phyloP scores from a whole-genome alignment of 1,284 basidiomycete species.

The Trichosporon sp. region DNA sequence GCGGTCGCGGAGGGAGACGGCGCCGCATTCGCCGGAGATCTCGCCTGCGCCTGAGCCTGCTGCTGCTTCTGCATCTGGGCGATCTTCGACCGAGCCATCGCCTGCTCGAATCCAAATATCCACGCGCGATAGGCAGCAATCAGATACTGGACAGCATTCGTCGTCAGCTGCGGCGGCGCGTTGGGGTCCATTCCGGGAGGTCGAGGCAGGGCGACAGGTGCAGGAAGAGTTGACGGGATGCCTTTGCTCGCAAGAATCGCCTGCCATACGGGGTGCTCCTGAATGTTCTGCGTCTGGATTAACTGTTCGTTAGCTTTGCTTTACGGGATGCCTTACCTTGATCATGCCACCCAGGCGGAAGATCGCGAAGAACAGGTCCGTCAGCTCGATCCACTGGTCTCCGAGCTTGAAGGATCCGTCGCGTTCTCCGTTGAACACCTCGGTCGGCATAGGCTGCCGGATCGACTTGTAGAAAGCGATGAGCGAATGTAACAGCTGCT shows the following conservation, averaged over 20 bases:
- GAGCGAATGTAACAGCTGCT: slow-evolving; percentile 43
- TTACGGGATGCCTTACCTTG: slow-evolving; percentile 23
- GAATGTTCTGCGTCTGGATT: slow-evolving; percentile 27
- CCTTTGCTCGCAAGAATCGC: slow-evolving; percentile 33
- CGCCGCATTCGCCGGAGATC: slow-evolving; percentile 12
- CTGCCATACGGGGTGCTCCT: slow-evolving; percentile 42
- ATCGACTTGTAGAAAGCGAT: slow-evolving; percentile 36
- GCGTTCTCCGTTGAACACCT: slow-evolving; percentile 47
- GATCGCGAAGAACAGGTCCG: slow-evolving; percentile 47
- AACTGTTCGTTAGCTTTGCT: slow-evolving; percentile 24
- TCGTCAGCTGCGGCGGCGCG: slow-evolving; percentile 36
- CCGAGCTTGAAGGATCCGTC: slow-evolving; percentile 46
- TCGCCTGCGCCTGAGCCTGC: slow-evolving; percentile 12
- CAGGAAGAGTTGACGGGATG: slow-evolving; percentile 43
- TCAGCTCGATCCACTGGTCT: slow-evolving; percentile 44
- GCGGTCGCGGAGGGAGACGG: not conserved
- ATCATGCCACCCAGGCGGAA: slow-evolving; percentile 42
- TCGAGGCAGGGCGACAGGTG: slow-evolving; percentile 38
- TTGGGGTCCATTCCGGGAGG: slow-evolving; percentile 33
- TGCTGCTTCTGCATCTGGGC: slow-evolving; percentile 31
- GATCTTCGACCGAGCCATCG: slow-evolving; percentile 38
- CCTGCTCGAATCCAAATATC: slow-evolving; percentile 48
- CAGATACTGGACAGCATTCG: slow-evolving; percentile 43
- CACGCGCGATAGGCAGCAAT: slow-evolving; percentile 45
- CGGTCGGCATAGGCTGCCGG: slow-evolving; percentile 39